A percentile compares a stretch with the other conserved stretches of the same genome.
These are phyloP conservation scores for Daldinia caldariorum DNA, from an alignment of 495 filamentous ascomycete species.

Conservation along the genomic window DNA sequence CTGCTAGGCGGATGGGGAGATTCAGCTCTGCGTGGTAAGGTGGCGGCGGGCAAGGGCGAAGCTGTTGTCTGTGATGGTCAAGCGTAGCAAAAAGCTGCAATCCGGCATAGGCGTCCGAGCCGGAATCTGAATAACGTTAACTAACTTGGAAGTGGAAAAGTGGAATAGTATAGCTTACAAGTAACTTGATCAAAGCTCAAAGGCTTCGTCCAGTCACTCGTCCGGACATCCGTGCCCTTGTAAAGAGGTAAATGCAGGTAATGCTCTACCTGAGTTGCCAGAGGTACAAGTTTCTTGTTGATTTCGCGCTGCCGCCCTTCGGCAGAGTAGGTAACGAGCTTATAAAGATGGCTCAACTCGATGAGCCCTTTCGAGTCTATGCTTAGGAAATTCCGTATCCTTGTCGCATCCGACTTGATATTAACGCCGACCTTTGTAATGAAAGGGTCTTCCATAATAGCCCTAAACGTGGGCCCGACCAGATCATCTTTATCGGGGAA, in stretches of 20 bases:
- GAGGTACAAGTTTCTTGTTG: conserved; percentile 71
- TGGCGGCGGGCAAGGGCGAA: conserved; percentile 74
- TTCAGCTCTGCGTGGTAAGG: conserved; percentile 73
- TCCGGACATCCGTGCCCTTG: conserved; percentile 74
- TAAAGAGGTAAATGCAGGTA: conserved; percentile 78
- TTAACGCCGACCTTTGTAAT: conserved; percentile 82
- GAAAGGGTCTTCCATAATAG: conserved; percentile 73
- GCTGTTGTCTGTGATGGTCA: conserved; percentile 69
- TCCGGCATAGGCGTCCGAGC: conserved; percentile 83
- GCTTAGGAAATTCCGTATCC: conserved; percentile 71
- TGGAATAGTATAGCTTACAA: conserved; percentile 62
- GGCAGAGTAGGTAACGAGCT: conserved; percentile 70
- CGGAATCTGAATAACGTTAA: conserved; percentile 68
- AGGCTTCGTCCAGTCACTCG: conserved; percentile 73
- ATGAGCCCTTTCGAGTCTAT: conserved; percentile 73
- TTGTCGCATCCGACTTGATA: conserved; percentile 76
- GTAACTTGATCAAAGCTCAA: conserved; percentile 73
- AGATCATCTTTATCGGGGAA: conserved; percentile 66
- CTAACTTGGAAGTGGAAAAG: not conserved
- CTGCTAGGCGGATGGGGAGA: conserved; percentile 64
- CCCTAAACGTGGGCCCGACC: conserved; percentile 73
- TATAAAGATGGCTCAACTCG: conserved; percentile 84
- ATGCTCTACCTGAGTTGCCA: conserved; percentile 74
- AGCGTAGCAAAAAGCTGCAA: conserved; percentile 76
- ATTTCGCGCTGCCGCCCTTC: conserved; percentile 61